phyloP scores from a whole-genome alignment of 192 early-diverging fungal genomes.

The Helicostylum pulchrum region DNA sequence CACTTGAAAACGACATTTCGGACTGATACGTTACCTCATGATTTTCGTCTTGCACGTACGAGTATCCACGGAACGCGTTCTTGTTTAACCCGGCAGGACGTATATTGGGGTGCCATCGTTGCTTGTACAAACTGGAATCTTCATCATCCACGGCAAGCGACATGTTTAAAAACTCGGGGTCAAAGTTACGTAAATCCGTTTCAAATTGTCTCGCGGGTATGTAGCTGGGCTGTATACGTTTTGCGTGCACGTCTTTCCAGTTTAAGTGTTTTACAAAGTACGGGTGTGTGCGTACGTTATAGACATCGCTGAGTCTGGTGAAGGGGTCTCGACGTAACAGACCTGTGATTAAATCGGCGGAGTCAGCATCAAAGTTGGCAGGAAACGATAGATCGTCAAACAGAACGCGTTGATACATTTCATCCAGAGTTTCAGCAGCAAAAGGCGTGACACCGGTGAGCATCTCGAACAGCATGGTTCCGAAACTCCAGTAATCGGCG shows the following conservation, averaged over 20 bases:
- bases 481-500: slow-evolving; percentile 93
- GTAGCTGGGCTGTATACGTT: slow-evolving; percentile 60
- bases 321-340: slow-evolving; percentile 55
- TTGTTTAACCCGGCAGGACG: not conserved
- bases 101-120: not conserved
- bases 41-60: not conserved
- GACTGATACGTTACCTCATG: not conserved
- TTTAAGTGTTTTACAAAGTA: slow-evolving; percentile 65
- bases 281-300: slow-evolving; percentile 68
- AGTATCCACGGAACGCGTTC: slow-evolving; percentile 5
- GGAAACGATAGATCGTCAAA: slow-evolving; percentile 54
- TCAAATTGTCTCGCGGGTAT: slow-evolving; percentile 58
- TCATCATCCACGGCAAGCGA: not conserved
- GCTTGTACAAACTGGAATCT: not conserved
- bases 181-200: slow-evolving; percentile 55
- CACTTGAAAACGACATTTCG: not conserved
- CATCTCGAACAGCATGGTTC: slow-evolving; percentile 93
- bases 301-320: slow-evolving; percentile 50
- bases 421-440: slow-evolving; percentile 54
- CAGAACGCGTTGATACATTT: slow-evolving; percentile 58
- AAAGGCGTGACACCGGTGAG: slow-evolving; percentile 69
- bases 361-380: slow-evolving; percentile 37
- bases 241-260: slow-evolving; percentile 69
- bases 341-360: slow-evolving; percentile 44
- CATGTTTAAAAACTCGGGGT: slow-evolving; percentile 53